phyloP scores from a whole-genome alignment of 768 basidiomycete species.

The Infundibulicybe gibba region DNA sequence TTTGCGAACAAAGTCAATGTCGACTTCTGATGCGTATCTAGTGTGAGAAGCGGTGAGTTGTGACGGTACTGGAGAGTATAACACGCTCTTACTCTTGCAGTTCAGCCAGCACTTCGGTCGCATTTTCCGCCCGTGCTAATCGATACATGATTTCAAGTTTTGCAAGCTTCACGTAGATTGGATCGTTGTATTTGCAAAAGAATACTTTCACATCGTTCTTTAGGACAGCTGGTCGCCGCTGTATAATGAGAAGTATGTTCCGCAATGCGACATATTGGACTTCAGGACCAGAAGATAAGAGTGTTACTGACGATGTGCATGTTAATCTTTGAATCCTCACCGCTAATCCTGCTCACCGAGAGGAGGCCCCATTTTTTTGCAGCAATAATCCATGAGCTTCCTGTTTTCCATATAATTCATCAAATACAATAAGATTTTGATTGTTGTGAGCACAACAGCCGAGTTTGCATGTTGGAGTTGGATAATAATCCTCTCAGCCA shows the following conservation, averaged over 20 bases:
- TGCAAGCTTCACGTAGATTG: constrained; percentile 97
- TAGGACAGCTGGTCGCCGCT: constrained; percentile 86
- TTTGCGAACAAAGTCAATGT: constrained; percentile 97
- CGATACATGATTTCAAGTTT: constrained; percentile 99
- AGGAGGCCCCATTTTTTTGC: constrained; percentile 98
- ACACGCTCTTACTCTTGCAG: constrained; percentile 74
- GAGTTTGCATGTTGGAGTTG: constrained; percentile 98
- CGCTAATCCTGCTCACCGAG: constrained; percentile 53
- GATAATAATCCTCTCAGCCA: constrained; percentile 93
- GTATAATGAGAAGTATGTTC: constrained; percentile 96
- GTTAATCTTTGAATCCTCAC: constrained; percentile 2
- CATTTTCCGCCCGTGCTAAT: constrained; percentile 91
- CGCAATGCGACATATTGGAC: constrained; percentile 97
- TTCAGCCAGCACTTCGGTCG: constrained; percentile 88
- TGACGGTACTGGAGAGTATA: neutral
- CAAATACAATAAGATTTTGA: constrained; percentile 91
- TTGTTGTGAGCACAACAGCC: constrained; percentile 97
- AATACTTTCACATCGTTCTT: constrained; percentile 99
- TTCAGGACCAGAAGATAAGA: constrained; percentile 95
- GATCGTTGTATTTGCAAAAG: constrained; percentile 99
- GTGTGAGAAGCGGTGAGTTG: neutral
- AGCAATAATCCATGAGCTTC: constrained; percentile 80
- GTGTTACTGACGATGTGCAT: constrained; percentile 58
- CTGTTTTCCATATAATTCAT: constrained; percentile 99
- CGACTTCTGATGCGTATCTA: constrained; percentile 97